Percentiles rank a stretch among this genome's conserved stretches.
phyloP scores from a whole-genome alignment of 306 rosid genomes.

The Aeschynomene evenia region DNA sequence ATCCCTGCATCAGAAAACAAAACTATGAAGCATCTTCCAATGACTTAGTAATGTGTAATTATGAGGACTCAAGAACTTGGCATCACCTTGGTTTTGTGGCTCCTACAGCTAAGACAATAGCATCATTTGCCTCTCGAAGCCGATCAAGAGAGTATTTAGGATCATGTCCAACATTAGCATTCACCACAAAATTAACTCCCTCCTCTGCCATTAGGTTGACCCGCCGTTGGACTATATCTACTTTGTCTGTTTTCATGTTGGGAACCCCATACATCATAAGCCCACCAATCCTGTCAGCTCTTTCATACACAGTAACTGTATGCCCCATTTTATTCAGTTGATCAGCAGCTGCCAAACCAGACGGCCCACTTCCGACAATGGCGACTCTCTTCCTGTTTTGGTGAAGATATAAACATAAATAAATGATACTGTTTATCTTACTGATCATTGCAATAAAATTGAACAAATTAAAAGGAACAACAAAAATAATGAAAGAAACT shows the following conservation, averaged over 20 bases:
- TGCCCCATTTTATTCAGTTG: constrained; percentile 93
- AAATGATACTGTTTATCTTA: background rate
- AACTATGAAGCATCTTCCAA: constrained; percentile 3
- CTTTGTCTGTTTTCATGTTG: constrained; percentile 76
- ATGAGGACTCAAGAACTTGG: background rate
- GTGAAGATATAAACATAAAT: constrained; percentile 12
- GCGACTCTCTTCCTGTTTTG: constrained; percentile 80
- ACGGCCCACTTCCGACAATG: constrained; percentile 91
- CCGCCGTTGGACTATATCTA: constrained; percentile 74
- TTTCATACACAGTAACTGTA: constrained; percentile 44
- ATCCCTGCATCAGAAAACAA: constrained; percentile 57
- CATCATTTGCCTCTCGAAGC: constrained; percentile 78
- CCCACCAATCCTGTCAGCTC: constrained; percentile 51
- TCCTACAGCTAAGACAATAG: constrained; percentile 70
- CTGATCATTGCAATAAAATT: background rate
- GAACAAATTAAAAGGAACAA: background rate
- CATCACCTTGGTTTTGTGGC: constrained; percentile 94
- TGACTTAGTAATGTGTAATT: background rate
- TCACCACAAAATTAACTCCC: constrained; percentile 73
- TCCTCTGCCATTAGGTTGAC: constrained; percentile 91
- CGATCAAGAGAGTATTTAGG: constrained; percentile 65
- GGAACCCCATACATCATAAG: constrained; percentile 99
- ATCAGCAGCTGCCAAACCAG: constrained; percentile 99
- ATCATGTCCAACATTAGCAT: constrained; percentile 80
- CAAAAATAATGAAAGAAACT: constrained; percentile 10